Evolutionary conservation across 2,329 filamentous ascomycete species (phyloP).

Genomic region (Endothia cerciana): DNA sequence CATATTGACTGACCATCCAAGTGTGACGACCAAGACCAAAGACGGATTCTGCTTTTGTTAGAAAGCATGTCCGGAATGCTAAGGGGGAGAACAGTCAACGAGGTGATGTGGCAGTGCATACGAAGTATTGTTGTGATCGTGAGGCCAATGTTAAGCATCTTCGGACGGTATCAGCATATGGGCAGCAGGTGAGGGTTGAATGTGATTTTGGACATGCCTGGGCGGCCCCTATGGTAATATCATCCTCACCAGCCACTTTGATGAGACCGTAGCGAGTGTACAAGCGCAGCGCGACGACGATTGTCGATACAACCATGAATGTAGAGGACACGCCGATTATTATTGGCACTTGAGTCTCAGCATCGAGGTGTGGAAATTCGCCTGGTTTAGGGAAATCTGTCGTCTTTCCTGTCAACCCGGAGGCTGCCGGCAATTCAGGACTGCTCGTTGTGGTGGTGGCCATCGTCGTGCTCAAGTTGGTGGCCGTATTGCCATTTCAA

Average conservation of each 20-base stretch:
- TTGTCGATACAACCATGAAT: conserved; percentile 33
- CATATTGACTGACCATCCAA: conserved; percentile 32
- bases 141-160: conserved; percentile 32
- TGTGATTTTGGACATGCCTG: conserved; percentile 25
- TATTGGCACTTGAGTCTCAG: conserved; percentile 34
- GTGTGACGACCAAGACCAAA: conserved; percentile 36
- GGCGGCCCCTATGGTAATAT: conserved; percentile 35
- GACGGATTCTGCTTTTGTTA: conserved; percentile 31
- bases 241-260: conserved; percentile 34
- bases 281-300: conserved; percentile 35
- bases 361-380: conserved; percentile 33
- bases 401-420: conserved; percentile 16
- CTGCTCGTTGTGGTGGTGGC: conserved; percentile 12
- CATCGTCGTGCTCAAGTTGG: conserved; percentile 18
- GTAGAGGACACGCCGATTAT: conserved; percentile 35
- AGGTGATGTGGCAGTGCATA: conserved; percentile 15
- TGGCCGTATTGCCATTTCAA: conserved; percentile 18
- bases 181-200: too few species aligned
- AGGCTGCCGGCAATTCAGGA: conserved; percentile 18
- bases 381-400: conserved; percentile 27
- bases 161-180: not conserved
- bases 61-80: not conserved
- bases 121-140: conserved; percentile 32
- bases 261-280: conserved; percentile 37
- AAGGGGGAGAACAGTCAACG: not conserved